Conservation (phyloP, 371 early-diverging fungal genomes). For the Sporodiniella umbellata region DNA sequence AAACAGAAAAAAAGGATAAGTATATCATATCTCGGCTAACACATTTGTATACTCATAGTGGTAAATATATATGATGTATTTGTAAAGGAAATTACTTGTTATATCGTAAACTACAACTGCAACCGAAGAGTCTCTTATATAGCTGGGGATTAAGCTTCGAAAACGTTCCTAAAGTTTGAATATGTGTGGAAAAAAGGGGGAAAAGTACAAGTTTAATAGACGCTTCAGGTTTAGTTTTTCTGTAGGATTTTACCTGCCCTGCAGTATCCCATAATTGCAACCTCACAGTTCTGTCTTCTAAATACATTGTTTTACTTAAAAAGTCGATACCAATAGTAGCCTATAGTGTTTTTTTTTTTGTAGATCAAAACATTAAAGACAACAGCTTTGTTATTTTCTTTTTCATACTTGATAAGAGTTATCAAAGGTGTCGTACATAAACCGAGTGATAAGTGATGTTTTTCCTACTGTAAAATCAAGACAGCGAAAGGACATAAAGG, state of each 20-base stretch:
- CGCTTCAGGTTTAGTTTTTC: too few relatives aligned
- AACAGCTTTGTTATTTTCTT: too few relatives aligned
- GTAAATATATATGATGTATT: background rate
- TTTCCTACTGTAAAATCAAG: too few relatives aligned
- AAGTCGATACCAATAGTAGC: slow-evolving; percentile 99
- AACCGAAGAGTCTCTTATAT: slow-evolving; percentile 97
- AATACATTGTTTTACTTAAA: slow-evolving; percentile 96
- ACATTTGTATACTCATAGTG: background rate
- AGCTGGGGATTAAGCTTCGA: slow-evolving; percentile 94
- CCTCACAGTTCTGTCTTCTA: slow-evolving; percentile 93
- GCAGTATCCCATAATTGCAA: slow-evolving; percentile 99
- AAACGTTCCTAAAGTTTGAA: slow-evolving; percentile 94
- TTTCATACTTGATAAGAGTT: slow-evolving; percentile 82
- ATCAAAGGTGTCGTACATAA: slow-evolving; percentile 98
- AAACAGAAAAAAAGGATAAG: too few relatives aligned
- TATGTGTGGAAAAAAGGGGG: too few relatives aligned
- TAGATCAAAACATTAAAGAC: too few relatives aligned
- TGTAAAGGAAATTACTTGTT: slow-evolving; percentile 67
- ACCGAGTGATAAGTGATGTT: slow-evolving; percentile 96
- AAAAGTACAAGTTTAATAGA: too few relatives aligned
- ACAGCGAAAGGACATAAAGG: too few relatives aligned
- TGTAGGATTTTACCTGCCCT: slow-evolving; percentile 88
- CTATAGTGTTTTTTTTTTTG: too few relatives aligned
- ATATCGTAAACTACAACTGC: slow-evolving; percentile 97
- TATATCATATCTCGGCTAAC: too few relatives aligned